Conservation (phyloP, 257 asterid genomes). For the Solanum dulcamara region DNA sequence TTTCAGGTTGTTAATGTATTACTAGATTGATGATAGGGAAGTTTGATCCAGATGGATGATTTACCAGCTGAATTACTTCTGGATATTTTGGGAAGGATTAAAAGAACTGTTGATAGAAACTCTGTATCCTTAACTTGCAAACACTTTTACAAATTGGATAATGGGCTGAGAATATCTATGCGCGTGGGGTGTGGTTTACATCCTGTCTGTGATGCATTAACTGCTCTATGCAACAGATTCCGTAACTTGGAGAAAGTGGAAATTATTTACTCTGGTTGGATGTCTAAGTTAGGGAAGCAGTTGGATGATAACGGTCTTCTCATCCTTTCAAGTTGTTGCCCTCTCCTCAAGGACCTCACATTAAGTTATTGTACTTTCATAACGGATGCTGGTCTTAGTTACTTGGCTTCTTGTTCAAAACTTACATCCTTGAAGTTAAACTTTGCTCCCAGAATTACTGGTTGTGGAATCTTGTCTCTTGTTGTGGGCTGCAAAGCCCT, state of each 20-base stretch:
- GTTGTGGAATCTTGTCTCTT: slow-evolving; percentile 66
- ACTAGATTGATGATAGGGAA: not conserved
- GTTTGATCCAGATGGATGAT: slow-evolving; percentile 38
- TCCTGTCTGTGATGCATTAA: slow-evolving; percentile 57
- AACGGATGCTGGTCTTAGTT: slow-evolving; percentile 61
- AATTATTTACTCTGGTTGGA: slow-evolving; percentile 77
- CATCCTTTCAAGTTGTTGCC: slow-evolving; percentile 48
- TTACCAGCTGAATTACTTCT: slow-evolving; percentile 65
- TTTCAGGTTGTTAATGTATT: not conserved
- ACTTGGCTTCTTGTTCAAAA: slow-evolving; percentile 50
- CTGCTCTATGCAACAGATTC: slow-evolving; percentile 52
- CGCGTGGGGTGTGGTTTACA: slow-evolving; percentile 68
- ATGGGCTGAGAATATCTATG: slow-evolving; percentile 43
- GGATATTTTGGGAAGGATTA: slow-evolving; percentile 52
- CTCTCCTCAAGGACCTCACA: slow-evolving; percentile 41
- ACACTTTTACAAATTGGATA: slow-evolving; percentile 49
- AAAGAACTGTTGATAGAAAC: slow-evolving; percentile 36
- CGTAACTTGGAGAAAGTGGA: slow-evolving; percentile 52
- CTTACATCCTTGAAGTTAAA: slow-evolving; percentile 51
- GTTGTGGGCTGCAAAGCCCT: slow-evolving; percentile 64
- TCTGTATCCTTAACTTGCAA: slow-evolving; percentile 61
- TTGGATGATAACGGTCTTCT: slow-evolving; percentile 56
- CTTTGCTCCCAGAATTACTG: slow-evolving; percentile 68
- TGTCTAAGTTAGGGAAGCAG: slow-evolving; percentile 76
- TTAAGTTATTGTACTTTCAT: slow-evolving; percentile 71